These are phyloP conservation scores for Lepiota brunneoincarnata DNA, from an alignment of 768 basidiomycete genomes.

Conservation along the genomic window DNA sequence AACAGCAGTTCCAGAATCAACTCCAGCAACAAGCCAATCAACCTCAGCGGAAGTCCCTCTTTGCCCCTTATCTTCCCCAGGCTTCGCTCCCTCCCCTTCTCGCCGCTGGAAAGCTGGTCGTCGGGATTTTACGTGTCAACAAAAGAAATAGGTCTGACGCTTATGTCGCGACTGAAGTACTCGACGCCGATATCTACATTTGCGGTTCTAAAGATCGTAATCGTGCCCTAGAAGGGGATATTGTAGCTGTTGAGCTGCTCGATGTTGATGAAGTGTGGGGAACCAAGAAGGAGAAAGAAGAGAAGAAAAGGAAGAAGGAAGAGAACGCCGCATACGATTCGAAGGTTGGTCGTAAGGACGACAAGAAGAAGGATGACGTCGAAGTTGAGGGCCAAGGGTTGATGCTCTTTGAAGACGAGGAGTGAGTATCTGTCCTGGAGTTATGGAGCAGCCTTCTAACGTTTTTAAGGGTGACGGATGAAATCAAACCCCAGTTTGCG, in stretches of 20 bases:
- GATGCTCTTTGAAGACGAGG: conserved; percentile 97
- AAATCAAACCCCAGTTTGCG: conserved; percentile 96
- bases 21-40: conserved; percentile 89
- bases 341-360: conserved; percentile 79
- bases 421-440: conserved; percentile 43
- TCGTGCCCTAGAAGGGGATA: conserved; percentile 96
- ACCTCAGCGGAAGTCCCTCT: conserved; percentile 96
- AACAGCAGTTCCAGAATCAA: conserved; percentile 93
- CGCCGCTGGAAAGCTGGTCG: conserved; percentile 95
- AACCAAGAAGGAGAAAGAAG: conserved; percentile 99
- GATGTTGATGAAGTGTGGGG: conserved; percentile 99
- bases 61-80: conserved; percentile 97
- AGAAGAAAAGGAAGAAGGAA: conserved; percentile 99
- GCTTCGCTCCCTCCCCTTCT: conserved; percentile 95
- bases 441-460: conserved; percentile 7
- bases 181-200: conserved; percentile 99
- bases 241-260: conserved; percentile 95
- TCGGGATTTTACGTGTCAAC: conserved; percentile 95
- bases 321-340: conserved; percentile 95
- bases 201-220: conserved; percentile 99
- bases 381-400: conserved; percentile 99
- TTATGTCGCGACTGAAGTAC: conserved; percentile 95
- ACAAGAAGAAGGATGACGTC: conserved; percentile 99
- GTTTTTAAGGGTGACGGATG: conserved; percentile 81
- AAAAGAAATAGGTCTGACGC: conserved; percentile 98